Percentiles rank a stretch among this genome's conserved stretches.
Conservation (phyloP, 495 filamentous ascomycete species). For the Trichocladium uniseriatum region DNA sequence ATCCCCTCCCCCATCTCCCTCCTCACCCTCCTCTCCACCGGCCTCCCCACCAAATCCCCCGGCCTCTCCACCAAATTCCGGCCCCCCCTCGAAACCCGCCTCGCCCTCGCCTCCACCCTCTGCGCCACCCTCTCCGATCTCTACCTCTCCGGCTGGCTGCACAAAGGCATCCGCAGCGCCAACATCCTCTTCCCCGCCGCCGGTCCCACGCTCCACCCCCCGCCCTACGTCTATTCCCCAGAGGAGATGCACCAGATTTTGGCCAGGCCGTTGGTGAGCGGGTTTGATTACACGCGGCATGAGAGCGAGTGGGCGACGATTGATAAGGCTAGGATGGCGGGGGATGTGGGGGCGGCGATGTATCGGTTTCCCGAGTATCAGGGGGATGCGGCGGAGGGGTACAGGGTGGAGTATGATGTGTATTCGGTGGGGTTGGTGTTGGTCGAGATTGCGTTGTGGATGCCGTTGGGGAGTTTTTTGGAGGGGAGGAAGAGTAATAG, state of each 20-base stretch:
- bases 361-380: conserved; percentile 9
- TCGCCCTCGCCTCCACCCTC: conserved; percentile 4
- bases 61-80: conserved; percentile 4
- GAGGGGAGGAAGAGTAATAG: not conserved
- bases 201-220: not conserved
- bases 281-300: conserved; percentile 7
- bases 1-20: conserved; percentile 3
- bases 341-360: not conserved
- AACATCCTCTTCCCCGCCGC: conserved; percentile 37
- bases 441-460: conserved; percentile 7
- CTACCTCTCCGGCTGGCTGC: conserved; percentile 35
- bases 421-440: conserved; percentile 7
- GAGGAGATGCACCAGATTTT: not conserved
- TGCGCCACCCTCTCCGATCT: conserved; percentile 6
- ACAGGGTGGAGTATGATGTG: conserved; percentile 4
- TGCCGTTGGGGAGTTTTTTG: not conserved
- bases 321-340: conserved; percentile 1
- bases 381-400: conserved; percentile 7
- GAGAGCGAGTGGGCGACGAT: conserved; percentile 9
- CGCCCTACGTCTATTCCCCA: not conserved
- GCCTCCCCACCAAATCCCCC: too few species aligned
- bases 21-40: conserved; percentile 3
- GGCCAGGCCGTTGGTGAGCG: not conserved
- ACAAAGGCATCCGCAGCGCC: conserved; percentile 41
- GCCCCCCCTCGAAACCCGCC: conserved; percentile 1